Base-by-base conservation (phyloP, 345 rosid species). In the Pistacia vera region DNA sequence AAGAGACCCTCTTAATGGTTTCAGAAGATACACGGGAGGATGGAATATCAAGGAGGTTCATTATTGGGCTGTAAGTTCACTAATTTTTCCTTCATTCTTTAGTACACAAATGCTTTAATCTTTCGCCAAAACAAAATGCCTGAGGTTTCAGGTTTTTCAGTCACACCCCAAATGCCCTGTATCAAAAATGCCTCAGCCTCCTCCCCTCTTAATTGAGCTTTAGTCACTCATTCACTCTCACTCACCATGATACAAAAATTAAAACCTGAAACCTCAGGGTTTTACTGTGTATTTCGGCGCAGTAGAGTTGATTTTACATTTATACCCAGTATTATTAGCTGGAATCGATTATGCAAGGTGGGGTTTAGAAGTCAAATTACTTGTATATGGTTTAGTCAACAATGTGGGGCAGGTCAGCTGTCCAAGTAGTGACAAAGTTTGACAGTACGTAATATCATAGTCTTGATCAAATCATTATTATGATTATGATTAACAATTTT, bases 1-100 rank as follows among this genome's bases (percentile, higher is more conserved):
- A 77, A 91, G 83, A 84, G 98, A 96, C 87, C 99, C 99, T 64
- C 84, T 90, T 17, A 79, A 88, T 75, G 92, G 92, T 28, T 96
- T 88, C 79, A 86, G 85, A 70, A 85, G 75, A 82, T 96, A 93
- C 73, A 77, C 91, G 5, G 93, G 94, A 49, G 99, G 99, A 16
- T 96, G 99, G 99, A 88, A 92, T 75, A 86, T 93, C 64, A 86
- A 86, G 41, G 87, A 89, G 9, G 92, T 77, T 14, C 99, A 93
- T 84, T 96, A 96, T 77, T 96, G 98, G 99, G 94, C 98, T 63
- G 99, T 96, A 86, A 86, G 98, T 75, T 78, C 51, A 2, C 60
- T 65, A 11, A 49, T 44, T 2, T 22, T 62, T 38, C 20, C 51
- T 28, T 1, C n/a, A 3, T 16, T 54, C 2, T 16, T 54, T 4